Conservation (phyloP, 768 basidiomycete species). For the Rhizopogon roseolus region DNA sequence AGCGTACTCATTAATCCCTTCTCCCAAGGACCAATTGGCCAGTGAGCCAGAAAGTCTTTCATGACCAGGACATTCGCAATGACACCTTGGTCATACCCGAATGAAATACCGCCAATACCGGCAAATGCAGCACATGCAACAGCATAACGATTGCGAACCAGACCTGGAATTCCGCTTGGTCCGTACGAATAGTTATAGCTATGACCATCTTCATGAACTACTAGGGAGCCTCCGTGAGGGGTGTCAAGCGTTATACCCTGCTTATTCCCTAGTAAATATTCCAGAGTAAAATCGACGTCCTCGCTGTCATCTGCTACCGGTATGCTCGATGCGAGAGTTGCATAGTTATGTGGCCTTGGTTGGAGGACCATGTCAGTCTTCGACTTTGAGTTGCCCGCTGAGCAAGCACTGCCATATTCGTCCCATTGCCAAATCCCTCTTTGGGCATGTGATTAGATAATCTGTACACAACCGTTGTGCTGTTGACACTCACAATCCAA, state of each 20-base stretch:
- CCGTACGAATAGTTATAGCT: constrained; percentile 70
- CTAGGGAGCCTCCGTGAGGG: constrained; percentile 22
- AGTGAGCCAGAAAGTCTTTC: constrained; percentile 63
- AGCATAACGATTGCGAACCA: constrained; percentile 61
- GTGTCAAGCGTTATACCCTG: constrained; percentile 17
- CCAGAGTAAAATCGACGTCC: neutral
- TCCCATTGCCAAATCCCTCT: too few relatives aligned
- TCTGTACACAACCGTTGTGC: too few relatives aligned
- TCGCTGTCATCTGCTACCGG: neutral
- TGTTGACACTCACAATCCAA: too few relatives aligned
- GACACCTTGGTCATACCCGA: constrained; percentile 84
- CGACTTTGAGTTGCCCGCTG: too few relatives aligned
- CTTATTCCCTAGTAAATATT: constrained; percentile 13
- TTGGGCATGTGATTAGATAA: too few relatives aligned
- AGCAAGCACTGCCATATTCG: too few relatives aligned
- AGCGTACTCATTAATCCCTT: constrained; percentile 73
- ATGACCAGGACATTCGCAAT: constrained; percentile 85
- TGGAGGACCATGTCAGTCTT: constrained; percentile 49
- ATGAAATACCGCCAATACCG: constrained; percentile 71
- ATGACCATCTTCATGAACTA: constrained; percentile 14
- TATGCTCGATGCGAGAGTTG: neutral
- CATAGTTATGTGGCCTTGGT: constrained; percentile 48
- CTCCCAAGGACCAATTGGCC: constrained; percentile 69
- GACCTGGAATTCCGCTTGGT: constrained; percentile 60
- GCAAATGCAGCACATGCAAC: constrained; percentile 69